Conservation (phyloP, 1,284 basidiomycete genomes). For the Dichomitus squalens region DNA sequence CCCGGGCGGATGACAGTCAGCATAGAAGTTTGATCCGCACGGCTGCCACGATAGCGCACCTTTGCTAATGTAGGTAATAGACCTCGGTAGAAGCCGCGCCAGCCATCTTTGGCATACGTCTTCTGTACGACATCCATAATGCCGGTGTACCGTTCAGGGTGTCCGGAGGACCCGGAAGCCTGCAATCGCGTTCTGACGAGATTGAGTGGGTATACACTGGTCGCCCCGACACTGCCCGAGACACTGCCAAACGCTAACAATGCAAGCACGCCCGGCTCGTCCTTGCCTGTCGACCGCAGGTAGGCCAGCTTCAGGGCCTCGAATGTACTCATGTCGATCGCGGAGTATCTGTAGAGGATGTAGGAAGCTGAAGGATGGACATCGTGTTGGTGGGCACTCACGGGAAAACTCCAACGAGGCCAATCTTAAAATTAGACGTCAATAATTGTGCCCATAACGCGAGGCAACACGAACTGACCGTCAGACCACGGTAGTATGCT, state of each 20-base stretch:
- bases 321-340: constrained; percentile 95
- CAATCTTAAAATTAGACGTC: constrained; percentile 57
- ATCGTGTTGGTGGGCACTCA: constrained; percentile 42
- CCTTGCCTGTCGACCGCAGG: constrained; percentile 74
- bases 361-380: constrained; percentile 5
- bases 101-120: constrained; percentile 87
- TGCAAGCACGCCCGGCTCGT: constrained; percentile 84
- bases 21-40: constrained; percentile 13
- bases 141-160: constrained; percentile 88
- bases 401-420: constrained; percentile 89
- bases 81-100: constrained; percentile 95
- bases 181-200: constrained; percentile 94
- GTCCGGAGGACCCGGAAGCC: constrained; percentile 92
- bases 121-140: constrained; percentile 84
- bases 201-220: constrained; percentile 91
- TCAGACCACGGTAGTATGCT: constrained; percentile 91
- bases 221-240: constrained; percentile 90
- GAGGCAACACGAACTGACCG: constrained; percentile 55
- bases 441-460: not conserved
- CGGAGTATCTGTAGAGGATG: constrained; percentile 62
- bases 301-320: constrained; percentile 90
- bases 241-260: constrained; percentile 86
- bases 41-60: constrained; percentile 40
- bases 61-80: constrained; percentile 91
- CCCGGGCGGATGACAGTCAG: not conserved